Evolutionary conservation across 495 filamentous ascomycete species (phyloP), one percentile per base, ranked within the genome.

Genomic region (Talaromyces liani): DNA sequence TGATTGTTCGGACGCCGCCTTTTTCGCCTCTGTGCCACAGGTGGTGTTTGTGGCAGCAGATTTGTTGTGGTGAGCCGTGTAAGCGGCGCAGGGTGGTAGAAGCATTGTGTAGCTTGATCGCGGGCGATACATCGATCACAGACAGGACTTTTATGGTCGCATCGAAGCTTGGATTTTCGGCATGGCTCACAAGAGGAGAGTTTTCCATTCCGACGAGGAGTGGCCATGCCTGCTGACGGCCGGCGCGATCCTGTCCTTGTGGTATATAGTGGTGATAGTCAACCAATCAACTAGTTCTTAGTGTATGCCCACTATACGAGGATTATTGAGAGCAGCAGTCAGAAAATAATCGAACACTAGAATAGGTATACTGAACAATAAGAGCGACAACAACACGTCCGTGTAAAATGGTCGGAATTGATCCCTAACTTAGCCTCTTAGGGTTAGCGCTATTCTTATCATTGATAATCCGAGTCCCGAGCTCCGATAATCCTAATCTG

Each of bases 111-210:
- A 1, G 67, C 56, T 2, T 71, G 67, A 4, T 69, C 71, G 16
- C 76, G 70, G 12, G 67, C 58, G 25, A 63, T 54, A 65, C 69
- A 78, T 61, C 64, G 72, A 57, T 66, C 68, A 61, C 70, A 77
- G 16, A 61, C 66, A 41, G 67, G 79, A 12, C 71, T n/a, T 4
- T 62, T 59, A 65, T 81, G 79, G 57, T 82, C 77, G 54, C 79
- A 82, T 24, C 76, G 72, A 34, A 82, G 68, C 68, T 83, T 81
- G 54, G 73, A 70, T 62, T 75, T 77, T 1, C 79, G 72, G 63
- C 79, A 82, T 14, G 79, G 77, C 75, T 83, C 77, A 62, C 79
- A 82, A 1, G 77, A 78, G 31, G 77, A 72, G 31, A 68, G 70
- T 45, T 78, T 76, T 8, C 80, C 78, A 71, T 81, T 82, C 4